phyloP scores from a whole-genome alignment of 164 flowering plant species.

The Annona squamosa region DNA sequence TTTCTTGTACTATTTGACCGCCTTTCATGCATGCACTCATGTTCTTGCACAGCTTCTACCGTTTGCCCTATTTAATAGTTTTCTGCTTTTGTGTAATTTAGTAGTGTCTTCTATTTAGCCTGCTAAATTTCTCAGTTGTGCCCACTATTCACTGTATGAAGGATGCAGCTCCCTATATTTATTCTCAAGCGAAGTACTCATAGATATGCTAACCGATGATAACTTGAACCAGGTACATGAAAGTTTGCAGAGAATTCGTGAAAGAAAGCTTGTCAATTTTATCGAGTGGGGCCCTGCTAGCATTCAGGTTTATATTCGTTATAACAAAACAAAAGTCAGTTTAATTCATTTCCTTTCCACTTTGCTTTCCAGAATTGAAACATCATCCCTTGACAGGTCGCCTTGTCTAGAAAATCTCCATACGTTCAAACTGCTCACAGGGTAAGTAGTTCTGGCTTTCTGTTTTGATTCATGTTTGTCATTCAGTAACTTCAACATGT shows the following conservation, averaged over 20 bases:
- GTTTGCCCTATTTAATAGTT: too few relatives aligned
- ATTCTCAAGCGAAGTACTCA: not conserved
- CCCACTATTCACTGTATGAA: too few relatives aligned
- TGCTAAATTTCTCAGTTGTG: too few relatives aligned
- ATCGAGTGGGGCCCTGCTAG: slow-evolving; percentile 99
- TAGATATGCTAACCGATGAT: slow-evolving; percentile 5
- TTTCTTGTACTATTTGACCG: too few relatives aligned
- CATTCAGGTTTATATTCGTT: slow-evolving; percentile 60
- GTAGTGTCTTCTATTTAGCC: too few relatives aligned
- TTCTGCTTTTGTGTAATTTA: too few relatives aligned
- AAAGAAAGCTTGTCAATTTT: slow-evolving; percentile 98
- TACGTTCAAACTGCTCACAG: slow-evolving; percentile 97
- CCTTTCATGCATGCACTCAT: too few relatives aligned
- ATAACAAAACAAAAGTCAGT: not conserved
- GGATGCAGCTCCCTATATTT: too few relatives aligned
- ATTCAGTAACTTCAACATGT: not conserved
- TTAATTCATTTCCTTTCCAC: not conserved
- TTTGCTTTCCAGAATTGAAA: not conserved
- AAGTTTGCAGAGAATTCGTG: slow-evolving; percentile 97
- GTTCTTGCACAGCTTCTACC: too few relatives aligned
- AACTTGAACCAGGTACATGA: slow-evolving; percentile 76
- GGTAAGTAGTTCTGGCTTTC: slow-evolving; percentile 26
- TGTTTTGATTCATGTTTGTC: not conserved
- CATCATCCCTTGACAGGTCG: slow-evolving; percentile 52
- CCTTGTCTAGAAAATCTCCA: slow-evolving; percentile 95